Conservation (phyloP, 2,329 filamentous ascomycete species). For the Trichoderma brevicompactum region DNA sequence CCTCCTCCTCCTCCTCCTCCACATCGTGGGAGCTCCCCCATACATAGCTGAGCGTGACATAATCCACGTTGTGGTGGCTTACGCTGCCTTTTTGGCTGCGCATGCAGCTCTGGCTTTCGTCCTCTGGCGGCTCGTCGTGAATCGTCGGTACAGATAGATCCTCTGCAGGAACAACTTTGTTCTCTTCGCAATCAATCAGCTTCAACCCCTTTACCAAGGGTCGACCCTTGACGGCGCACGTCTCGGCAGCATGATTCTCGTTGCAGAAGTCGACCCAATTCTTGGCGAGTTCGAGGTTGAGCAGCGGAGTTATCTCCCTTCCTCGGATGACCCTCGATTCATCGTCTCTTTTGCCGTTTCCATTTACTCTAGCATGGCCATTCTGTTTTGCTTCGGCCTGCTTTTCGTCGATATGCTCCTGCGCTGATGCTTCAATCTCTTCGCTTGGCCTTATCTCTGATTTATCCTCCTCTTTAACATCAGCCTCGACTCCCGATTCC, state of each 20-base stretch:
- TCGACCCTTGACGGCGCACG: conserved; percentile 32
- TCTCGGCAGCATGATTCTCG: conserved; percentile 37
- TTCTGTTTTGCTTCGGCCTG: neutral
- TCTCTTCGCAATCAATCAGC: conserved; percentile 42
- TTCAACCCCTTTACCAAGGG: conserved; percentile 38
- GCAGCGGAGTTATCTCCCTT: conserved; percentile 39
- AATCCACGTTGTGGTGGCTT: conserved; percentile 35
- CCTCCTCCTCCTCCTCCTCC: neutral
- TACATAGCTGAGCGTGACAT: conserved; percentile 46
- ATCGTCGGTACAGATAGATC: conserved; percentile 31
- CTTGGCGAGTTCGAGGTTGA: conserved; percentile 39
- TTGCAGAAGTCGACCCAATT: conserved; percentile 45
- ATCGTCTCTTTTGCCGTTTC: neutral
- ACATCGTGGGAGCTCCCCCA: conserved; percentile 32
- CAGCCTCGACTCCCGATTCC: neutral
- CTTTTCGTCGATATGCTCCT: neutral
- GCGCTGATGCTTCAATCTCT: neutral
- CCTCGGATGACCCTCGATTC: conserved; percentile 36
- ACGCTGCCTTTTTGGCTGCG: conserved; percentile 22
- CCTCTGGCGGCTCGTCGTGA: neutral
- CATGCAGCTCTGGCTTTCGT: neutral
- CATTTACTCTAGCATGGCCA: conserved; percentile 9
- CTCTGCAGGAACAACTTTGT: conserved; percentile 39
- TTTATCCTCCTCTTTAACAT: neutral
- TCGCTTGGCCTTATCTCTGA: neutral